phyloP scores from a whole-genome alignment of 371 early-diverging fungal genomes.

The Mucor velutinosus region DNA sequence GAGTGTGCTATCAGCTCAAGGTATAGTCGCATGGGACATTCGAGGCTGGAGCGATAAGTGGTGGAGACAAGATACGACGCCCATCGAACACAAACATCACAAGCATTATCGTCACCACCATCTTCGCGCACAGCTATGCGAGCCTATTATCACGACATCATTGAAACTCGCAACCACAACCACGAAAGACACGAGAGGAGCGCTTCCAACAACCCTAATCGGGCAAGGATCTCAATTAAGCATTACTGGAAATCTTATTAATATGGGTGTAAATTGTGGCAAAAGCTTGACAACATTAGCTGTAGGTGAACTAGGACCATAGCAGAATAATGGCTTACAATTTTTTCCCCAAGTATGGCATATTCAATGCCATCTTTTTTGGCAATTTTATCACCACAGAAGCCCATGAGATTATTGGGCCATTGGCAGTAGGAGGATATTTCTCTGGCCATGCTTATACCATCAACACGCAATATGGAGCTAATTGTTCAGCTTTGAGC shows the following conservation, averaged over 20 bases:
- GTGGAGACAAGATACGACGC: neutral
- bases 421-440: slow-evolving; percentile 15
- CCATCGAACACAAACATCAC: neutral
- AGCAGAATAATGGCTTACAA: neutral
- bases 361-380: slow-evolving; percentile 20
- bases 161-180: neutral
- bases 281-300: too few relatives aligned
- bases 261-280: neutral
- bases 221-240: too few relatives aligned
- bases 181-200: neutral
- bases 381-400: slow-evolving; percentile 14
- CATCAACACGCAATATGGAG: slow-evolving; percentile 7
- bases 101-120: neutral
- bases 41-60: neutral
- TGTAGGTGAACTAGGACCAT: neutral
- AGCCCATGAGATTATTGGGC: slow-evolving; percentile 7
- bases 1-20: neutral
- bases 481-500: neutral
- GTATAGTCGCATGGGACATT: neutral
- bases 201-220: too few relatives aligned
- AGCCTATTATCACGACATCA: neutral
- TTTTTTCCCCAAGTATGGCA: neutral
- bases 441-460: slow-evolving; percentile 2
- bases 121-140: neutral
- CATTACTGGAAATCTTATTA: neutral